Evolutionary conservation across 192 early-diverging fungal species (phyloP), one percentile per base, ranked within the genome.

Genomic region (Radiomyces spectabilis): DNA sequence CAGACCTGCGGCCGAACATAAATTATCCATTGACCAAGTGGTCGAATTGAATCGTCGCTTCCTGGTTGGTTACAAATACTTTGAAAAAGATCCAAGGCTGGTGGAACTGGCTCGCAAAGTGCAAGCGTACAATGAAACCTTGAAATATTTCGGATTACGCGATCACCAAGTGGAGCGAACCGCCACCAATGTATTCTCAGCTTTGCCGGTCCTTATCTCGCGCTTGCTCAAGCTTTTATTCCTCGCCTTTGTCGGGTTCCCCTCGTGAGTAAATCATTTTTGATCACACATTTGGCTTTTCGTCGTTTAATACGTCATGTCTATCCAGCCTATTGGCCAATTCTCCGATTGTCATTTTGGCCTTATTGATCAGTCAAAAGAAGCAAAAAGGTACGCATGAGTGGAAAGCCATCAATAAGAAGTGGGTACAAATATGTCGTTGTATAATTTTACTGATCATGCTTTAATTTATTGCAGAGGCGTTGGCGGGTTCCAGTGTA

Each of bases 131-230:
- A 93, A 97, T 66, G 75, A 80, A 46, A 77, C 87, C 58, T 75
- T 98, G 35, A 82, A 83, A 32, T 91, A 89, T 67, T 92, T 92
- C 72, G 93, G 93, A 13, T 77, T 98, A 41, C 83, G 84, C 6
- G 95, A 98, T 57, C 93, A 98, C 69, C 94, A 98, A 74, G 96
- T 97, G 10, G 78, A 89, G 41, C 84, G 77, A 10, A 90, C 86
- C 39, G 70, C 65, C 2, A 73, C 92, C n/a, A 76, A 79, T 29
- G 71, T 85, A n/a, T 55, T 68, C 12, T 69, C 73, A 27, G 88
- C 88, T 6, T 67, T 90, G 35, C 72, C 71, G 12, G 63, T 87
- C 44, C 70, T 97, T 57, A 25, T 85, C 12, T 71, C 66, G 35
- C 83, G 95, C 12, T 49, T 89, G 0, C 25, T 82, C 2, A 75